Base-by-base conservation (phyloP, 768 basidiomycete genomes). In the Steccherinum ochraceum region DNA sequence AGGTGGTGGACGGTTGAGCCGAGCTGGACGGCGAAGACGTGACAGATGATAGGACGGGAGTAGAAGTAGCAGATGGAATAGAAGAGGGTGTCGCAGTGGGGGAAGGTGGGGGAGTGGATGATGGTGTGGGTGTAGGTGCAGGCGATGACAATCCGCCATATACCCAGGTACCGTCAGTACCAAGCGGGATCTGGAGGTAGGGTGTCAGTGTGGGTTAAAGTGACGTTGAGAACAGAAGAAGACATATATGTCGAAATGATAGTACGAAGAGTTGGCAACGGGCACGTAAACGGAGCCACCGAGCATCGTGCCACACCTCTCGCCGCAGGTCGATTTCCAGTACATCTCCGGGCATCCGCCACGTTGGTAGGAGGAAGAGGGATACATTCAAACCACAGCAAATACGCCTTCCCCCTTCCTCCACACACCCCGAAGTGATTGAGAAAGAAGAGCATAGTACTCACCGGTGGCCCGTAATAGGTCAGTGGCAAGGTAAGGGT, bases 381-480 rank as follows among this genome's bases (percentile, higher is more conserved):
- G n/a, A n/a, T n/a, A n/a, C n/a, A n/a, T n/a, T n/a, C n/a, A n/a
- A n/a, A n/a, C n/a, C n/a, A n/a, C n/a, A n/a, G n/a, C n/a, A n/a
- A n/a, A n/a, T n/a, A n/a, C n/a, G n/a, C n/a, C n/a, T n/a, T n/a
- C n/a, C n/a, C n/a, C n/a, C n/a, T n/a, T n/a, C n/a, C n/a, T n/a
- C n/a, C n/a, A n/a, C n/a, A n/a, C n/a, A n/a, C n/a, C n/a, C n/a
- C n/a, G n/a, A n/a, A n/a, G n/a, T n/a, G n/a, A n/a, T n/a, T n/a
- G n/a, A n/a, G 30, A 16, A 35, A 35, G 16, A 35, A 7, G 7
- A 45, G 16, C 24, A 52, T 23, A 48, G 12, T 2, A 78, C 87
- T 78, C 62, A 90, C 88, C 64, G 83, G 83, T 48, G 89, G 87
- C 24, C 89, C 89, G 57, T 78, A 89, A 67, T 91, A 92, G 0